A percentile compares a stretch with the other conserved stretches of the same genome.
Conservation (phyloP, 163 green algal species). For the Chlorella variabilis region DNA sequence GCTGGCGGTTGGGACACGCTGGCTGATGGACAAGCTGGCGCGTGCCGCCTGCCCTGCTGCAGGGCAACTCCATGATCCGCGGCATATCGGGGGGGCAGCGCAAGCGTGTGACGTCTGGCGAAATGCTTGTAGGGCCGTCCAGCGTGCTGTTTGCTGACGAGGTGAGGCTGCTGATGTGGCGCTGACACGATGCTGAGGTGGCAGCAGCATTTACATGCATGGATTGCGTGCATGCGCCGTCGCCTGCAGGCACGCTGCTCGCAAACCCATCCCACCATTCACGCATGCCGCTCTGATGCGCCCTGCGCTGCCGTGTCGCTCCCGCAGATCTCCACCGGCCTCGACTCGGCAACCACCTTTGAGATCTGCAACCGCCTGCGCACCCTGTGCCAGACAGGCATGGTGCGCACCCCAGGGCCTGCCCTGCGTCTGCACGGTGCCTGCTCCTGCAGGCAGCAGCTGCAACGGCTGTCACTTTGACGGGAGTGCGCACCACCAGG, state of each 20-base stretch:
- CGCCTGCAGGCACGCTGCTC: too few relatives aligned
- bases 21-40: not conserved
- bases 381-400: constrained; percentile 42
- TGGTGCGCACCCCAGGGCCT: not conserved
- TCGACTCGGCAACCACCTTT: constrained; percentile 66
- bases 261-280: too few relatives aligned
- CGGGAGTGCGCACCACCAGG: too few relatives aligned
- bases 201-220: too few relatives aligned
- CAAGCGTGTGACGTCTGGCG: constrained; percentile 24
- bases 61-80: constrained; percentile 68
- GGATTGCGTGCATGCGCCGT: too few relatives aligned
- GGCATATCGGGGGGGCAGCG: constrained; percentile 59
- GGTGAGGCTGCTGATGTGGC: not conserved
- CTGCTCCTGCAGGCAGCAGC: not conserved
- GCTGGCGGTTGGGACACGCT: too few relatives aligned
- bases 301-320: not conserved
- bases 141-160: constrained; percentile 54
- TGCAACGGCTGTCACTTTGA: too few relatives aligned
- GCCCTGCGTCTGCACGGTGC: constrained; percentile 39
- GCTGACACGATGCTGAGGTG: too few relatives aligned
- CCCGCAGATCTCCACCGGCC: constrained; percentile 59
- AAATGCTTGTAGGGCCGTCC: constrained; percentile 8
- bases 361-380: constrained; percentile 50
- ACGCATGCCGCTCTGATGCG: not conserved
- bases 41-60: not conserved